Percentiles rank a stretch among this genome's conserved stretches.
phyloP scores from a whole-genome alignment of 2,329 filamentous ascomycete genomes.

The Delphinella strobiligena region DNA sequence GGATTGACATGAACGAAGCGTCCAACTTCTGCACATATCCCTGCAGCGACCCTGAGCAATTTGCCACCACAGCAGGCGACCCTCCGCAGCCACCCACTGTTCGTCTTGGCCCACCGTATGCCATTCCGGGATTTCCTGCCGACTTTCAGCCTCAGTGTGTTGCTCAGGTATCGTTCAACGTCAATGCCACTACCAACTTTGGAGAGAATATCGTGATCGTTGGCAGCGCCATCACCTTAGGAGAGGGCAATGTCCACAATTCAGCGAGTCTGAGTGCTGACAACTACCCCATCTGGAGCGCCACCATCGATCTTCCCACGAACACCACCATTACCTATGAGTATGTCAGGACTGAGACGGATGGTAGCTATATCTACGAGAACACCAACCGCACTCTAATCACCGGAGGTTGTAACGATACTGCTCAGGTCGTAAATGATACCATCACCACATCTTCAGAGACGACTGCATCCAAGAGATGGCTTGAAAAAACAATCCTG shows the following conservation, averaged over 20 bases:
- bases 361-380: slow-evolving; percentile 22
- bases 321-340: slow-evolving; percentile 20
- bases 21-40: slow-evolving; percentile 39
- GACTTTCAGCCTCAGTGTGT: slow-evolving; percentile 49
- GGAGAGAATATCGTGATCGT: slow-evolving; percentile 24
- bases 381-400: slow-evolving; percentile 18
- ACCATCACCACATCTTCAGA: slow-evolving; percentile 18
- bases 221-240: slow-evolving; percentile 21
- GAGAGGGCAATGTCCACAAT: slow-evolving; percentile 15
- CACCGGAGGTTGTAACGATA: slow-evolving; percentile 19
- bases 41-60: slow-evolving; percentile 23
- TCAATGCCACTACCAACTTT: slow-evolving; percentile 21
- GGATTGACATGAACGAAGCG: slow-evolving; percentile 55
- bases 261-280: slow-evolving; percentile 18
- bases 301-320: slow-evolving; percentile 19
- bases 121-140: slow-evolving; percentile 56
- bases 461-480: slow-evolving; percentile 1
- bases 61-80: slow-evolving; percentile 29
- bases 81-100: slow-evolving; percentile 54
- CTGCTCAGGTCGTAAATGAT: slow-evolving; percentile 13
- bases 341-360: slow-evolving; percentile 20
- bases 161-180: slow-evolving; percentile 20
- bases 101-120: slow-evolving; percentile 42
- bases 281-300: slow-evolving; percentile 24
- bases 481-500: too few relatives aligned